Evolutionary conservation across 2,329 filamentous ascomycete genomes (phyloP).

Genomic region (Fusarium sp.): DNA sequence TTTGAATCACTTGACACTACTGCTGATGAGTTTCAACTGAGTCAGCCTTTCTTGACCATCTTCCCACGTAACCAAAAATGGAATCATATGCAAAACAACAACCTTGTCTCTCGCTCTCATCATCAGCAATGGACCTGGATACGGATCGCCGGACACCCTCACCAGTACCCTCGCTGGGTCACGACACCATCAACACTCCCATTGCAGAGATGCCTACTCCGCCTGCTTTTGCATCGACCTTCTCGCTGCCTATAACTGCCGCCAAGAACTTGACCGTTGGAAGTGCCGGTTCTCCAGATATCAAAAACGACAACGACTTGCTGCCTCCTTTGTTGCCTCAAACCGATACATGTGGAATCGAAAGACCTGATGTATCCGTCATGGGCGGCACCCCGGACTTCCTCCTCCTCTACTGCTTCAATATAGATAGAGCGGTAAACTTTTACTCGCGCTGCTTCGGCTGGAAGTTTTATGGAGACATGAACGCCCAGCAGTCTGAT

Average conservation of each 20-base stretch:
- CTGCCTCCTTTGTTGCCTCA: conserved; percentile 22
- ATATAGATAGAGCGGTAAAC: conserved; percentile 36
- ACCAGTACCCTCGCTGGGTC: conserved; percentile 34
- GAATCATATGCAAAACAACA: conserved; percentile 28
- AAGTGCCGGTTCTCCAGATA: conserved; percentile 6
- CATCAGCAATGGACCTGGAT: conserved; percentile 36
- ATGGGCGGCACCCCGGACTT: conserved; percentile 39
- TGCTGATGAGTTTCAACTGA: conserved; percentile 4
- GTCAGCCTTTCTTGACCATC: background rate
- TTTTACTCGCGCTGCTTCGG: conserved; percentile 45
- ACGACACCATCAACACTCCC: conserved; percentile 34
- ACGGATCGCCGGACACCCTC: conserved; percentile 33
- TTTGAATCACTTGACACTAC: conserved; percentile 5
- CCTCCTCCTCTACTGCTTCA: conserved; percentile 41
- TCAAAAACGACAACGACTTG: conserved; percentile 16
- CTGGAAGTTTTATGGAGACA: conserved; percentile 41
- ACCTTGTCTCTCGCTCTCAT: conserved; percentile 28
- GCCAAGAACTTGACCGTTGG: conserved; percentile 23
- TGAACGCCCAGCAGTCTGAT: conserved; percentile 31
- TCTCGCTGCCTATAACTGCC: conserved; percentile 12
- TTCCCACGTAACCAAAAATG: conserved; percentile 13
- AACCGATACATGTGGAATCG: conserved; percentile 17
- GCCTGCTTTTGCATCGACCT: conserved; percentile 30
- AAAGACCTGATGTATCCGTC: conserved; percentile 12
- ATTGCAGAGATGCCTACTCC: conserved; percentile 37